Percentiles rank a stretch among this genome's conserved stretches.
These are phyloP conservation scores for Carnegiea gigantea DNA, from an alignment of 179 eudicot genomes.

Conservation along the genomic window DNA sequence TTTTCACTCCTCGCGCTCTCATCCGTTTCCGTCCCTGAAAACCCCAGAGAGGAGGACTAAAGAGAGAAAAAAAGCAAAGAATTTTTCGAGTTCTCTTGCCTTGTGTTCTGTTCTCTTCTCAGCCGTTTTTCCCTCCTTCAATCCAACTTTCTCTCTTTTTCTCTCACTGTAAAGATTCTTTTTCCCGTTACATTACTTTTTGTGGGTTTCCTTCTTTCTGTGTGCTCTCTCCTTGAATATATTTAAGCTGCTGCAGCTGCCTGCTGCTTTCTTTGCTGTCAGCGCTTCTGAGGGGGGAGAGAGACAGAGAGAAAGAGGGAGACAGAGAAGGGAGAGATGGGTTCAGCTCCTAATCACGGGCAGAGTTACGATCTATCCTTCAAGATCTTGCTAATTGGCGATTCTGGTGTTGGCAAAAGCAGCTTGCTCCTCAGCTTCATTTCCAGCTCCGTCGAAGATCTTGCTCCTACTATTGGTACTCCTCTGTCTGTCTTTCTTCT, in stretches of 20 bases:
- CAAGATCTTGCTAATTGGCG: slow-evolving; percentile 48
- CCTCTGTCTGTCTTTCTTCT: background rate
- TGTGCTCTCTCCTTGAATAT: background rate
- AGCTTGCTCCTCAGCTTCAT: slow-evolving; percentile 47
- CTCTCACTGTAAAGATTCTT: slow-evolving; percentile 6
- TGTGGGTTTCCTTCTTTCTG: slow-evolving; percentile 10
- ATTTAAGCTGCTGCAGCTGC: background rate
- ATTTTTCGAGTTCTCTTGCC: slow-evolving; percentile 8
- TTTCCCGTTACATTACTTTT: slow-evolving; percentile 1
- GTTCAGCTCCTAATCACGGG: slow-evolving; percentile 26
- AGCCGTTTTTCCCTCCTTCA: background rate
- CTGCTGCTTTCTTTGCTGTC: background rate
- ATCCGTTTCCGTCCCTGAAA: background rate
- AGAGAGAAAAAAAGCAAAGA: background rate
- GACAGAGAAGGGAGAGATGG: slow-evolving; percentile 17
- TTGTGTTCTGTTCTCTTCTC: slow-evolving; percentile 9
- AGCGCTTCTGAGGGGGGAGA: background rate
- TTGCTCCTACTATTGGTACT: slow-evolving; percentile 43
- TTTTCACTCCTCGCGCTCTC: too few species aligned
- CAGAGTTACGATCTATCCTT: slow-evolving; percentile 44
- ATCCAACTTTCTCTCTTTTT: background rate
- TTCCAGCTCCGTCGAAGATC: slow-evolving; percentile 35
- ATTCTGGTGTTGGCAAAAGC: slow-evolving; percentile 51
- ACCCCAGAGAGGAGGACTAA: background rate
- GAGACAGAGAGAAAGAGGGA: background rate